Evolutionary conservation across 331 rosid species (phyloP).

Genomic region (Dryas integrifolia): DNA sequence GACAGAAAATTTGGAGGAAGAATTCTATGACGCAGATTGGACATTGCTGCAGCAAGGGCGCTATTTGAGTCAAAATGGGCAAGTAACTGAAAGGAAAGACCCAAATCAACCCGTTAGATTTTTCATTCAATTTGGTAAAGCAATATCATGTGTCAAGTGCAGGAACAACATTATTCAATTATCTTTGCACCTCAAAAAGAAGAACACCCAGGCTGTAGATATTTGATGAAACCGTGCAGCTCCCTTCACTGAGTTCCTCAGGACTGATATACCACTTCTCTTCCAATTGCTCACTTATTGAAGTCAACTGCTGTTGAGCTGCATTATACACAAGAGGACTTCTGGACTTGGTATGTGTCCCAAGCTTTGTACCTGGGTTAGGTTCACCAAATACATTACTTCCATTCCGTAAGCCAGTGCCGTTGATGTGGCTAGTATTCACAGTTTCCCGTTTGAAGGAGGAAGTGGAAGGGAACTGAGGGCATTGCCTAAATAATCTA

Average conservation of each 20-base stretch:
- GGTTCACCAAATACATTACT: constrained; percentile 36
- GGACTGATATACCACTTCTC: constrained; percentile 74
- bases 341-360: constrained; percentile 34
- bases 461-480: constrained; percentile 40
- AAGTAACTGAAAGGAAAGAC: constrained; percentile 66
- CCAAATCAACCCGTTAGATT: constrained; percentile 34
- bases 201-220: constrained; percentile 75
- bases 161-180: constrained; percentile 16
- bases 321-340: constrained; percentile 37
- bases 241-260: constrained; percentile 49
- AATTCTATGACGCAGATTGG: constrained; percentile 57
- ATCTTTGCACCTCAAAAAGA: constrained; percentile 70
- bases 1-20: constrained; percentile 70
- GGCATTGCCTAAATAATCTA: constrained; percentile 35
- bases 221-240: constrained; percentile 58
- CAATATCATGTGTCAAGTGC: constrained; percentile 20
- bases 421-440: constrained; percentile 33
- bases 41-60: constrained; percentile 53
- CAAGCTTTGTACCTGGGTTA: constrained; percentile 29
- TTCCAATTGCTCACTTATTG: constrained; percentile 51
- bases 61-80: constrained; percentile 61
- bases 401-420: constrained; percentile 30
- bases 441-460: constrained; percentile 29
- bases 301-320: constrained; percentile 30
- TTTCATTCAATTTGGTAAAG: constrained; percentile 14